A percentile compares a stretch with the other conserved stretches of the same genome.
Evolutionary conservation across 306 rosid genomes (phyloP).

Genomic region (Quercus berberidifolia): DNA sequence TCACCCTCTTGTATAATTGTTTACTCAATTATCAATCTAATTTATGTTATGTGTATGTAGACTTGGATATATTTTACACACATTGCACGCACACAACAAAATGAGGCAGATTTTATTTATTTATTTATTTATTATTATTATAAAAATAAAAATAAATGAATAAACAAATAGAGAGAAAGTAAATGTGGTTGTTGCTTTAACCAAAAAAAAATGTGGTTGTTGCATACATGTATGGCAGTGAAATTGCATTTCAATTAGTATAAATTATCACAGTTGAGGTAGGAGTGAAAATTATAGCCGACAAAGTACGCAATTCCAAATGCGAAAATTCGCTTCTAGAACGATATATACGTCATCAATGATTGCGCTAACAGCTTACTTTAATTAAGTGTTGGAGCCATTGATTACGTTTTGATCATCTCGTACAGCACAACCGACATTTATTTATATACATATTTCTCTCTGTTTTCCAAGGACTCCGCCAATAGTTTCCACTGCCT

Average conservation of each 20-base stretch:
- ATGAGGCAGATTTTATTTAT: not conserved
- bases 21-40: not conserved
- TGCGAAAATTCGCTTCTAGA: conserved; percentile 22
- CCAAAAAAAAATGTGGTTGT: not conserved
- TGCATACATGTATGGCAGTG: not conserved
- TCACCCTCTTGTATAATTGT: not conserved
- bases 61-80: not conserved
- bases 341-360: conserved; percentile 14
- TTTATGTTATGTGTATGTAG: not conserved
- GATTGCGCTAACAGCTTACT: not conserved
- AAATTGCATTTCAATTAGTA: not conserved
- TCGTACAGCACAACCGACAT: not conserved
- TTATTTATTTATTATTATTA: not conserved
- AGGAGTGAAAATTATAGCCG: conserved; percentile 9
- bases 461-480: not conserved
- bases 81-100: not conserved
- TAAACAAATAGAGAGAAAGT: not conserved
- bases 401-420: not conserved
- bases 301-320: not conserved
- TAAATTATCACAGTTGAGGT: not conserved
- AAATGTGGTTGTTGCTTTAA: not conserved
- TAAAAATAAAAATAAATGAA: too few relatives aligned
- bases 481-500: not conserved
- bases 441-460: not conserved
- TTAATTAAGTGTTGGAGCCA: not conserved